Conservation (phyloP, 257 asterid species). For the Solanum bulbocastanum region DNA sequence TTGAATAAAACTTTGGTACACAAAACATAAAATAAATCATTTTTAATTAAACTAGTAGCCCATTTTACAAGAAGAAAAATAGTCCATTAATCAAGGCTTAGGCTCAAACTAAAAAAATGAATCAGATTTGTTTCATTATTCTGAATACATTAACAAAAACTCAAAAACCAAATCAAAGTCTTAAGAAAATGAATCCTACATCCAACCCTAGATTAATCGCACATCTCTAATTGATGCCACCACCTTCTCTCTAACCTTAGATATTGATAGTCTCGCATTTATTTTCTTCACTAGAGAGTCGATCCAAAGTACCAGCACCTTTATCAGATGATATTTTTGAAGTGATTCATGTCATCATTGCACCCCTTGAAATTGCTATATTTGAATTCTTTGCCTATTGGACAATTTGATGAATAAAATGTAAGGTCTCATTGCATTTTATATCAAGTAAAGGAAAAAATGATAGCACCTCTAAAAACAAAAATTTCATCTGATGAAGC, state of each 20-base stretch:
- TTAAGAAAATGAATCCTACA: background rate
- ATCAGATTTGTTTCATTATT: too few species aligned
- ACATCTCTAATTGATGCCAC: constrained; percentile 22
- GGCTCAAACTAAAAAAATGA: too few species aligned
- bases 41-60: background rate
- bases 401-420: background rate
- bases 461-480: background rate
- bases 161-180: background rate
- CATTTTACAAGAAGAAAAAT: too few species aligned
- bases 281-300: background rate
- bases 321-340: constrained; percentile 9
- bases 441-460: background rate
- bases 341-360: constrained; percentile 20
- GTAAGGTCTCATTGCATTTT: too few species aligned
- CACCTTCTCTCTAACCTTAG: background rate
- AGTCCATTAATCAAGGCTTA: background rate
- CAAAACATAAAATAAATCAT: background rate
- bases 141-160: too few species aligned
- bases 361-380: constrained; percentile 15
- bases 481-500: background rate
- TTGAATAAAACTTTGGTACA: background rate
- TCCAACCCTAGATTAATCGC: background rate
- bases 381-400: constrained; percentile 5
- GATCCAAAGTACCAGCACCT: background rate
- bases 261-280: background rate